Base-by-base conservation (phyloP, 129 eudicot genomes). In the Helianthus annuus region DNA sequence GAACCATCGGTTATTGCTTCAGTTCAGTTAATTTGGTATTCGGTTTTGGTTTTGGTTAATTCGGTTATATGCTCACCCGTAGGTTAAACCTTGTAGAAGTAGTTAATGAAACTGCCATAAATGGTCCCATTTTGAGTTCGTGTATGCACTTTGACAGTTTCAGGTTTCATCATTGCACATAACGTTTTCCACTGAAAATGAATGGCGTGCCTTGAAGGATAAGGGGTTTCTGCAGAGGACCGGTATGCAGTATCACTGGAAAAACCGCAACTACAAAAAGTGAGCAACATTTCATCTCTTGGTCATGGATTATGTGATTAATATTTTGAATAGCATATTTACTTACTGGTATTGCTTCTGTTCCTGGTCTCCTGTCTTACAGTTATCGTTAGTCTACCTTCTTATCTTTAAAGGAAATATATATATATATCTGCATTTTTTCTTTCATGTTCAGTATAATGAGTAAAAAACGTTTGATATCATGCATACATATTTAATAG, bases 161-260 rank as follows among this genome's bases (percentile, higher is more conserved):
- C 86, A 84, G 77, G 96, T 90, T 76, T 94, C 98, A 56, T 90
- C 98, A 12, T 80, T 94, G 77, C 98, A 94, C 88, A 83, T 94
- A 60, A 94, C 97, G 57, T 94, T 94, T 80, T 87, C 98, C 10
- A 69, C 91, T 19, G 91, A 67, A 76, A 68, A 61, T 39, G 90
- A 94, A 83, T 90, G 93, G 92, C 70, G 49, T 59, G 84, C 70
- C 52, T 75, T 94, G 78, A 86, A 94, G 84, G 90, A 83, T 39
- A 90, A 81, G 61, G 98, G 97, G 29, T 94, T 94, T 72, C 88
- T 94, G 49, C 98, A 88, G 81, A 84, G 98, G 79, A 80, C 89
- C 39, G 98, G 98, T 46, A 90, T 94, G 97, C 98, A 94, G 79
- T 94, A 94, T 83, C 98, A 94, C 78, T 94, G 98, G 98, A 84